phyloP scores from a whole-genome alignment of 768 basidiomycete species.

The Asterophora lycoperdoides region DNA sequence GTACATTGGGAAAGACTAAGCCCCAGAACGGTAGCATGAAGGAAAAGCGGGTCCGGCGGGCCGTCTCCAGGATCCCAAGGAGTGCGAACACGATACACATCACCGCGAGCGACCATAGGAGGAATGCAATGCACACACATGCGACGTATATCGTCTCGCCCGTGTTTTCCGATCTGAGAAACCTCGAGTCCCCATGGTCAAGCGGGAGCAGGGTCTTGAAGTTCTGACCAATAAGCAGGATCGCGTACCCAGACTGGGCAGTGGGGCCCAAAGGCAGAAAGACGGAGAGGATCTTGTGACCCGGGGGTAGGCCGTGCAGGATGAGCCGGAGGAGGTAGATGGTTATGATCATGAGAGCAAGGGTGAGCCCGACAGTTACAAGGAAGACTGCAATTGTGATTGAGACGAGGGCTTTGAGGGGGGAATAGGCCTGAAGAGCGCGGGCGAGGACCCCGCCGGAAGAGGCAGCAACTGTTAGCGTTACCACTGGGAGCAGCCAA shows the following conservation, averaged over 20 bases:
- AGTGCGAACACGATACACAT: constrained; percentile 61
- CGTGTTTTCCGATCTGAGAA: constrained; percentile 29
- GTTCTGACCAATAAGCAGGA: constrained; percentile 52
- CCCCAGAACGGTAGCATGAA: constrained; percentile 66
- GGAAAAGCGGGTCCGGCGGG: constrained; percentile 37
- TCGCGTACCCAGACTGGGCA: constrained; percentile 60
- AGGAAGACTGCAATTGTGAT: constrained; percentile 49
- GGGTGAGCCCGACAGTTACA: constrained; percentile 50
- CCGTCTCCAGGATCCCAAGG: constrained; percentile 41
- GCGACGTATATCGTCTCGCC: constrained; percentile 41
- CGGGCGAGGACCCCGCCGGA: constrained; percentile 57
- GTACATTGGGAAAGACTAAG: constrained; percentile 66
- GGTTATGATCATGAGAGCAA: constrained; percentile 65
- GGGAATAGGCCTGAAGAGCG: constrained; percentile 42
- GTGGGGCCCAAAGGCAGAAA: constrained; percentile 76
- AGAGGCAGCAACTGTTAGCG: constrained; percentile 67
- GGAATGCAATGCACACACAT: constrained; percentile 44
- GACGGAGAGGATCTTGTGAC: constrained; percentile 45
- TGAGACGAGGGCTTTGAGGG: constrained; percentile 50
- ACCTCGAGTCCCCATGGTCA: constrained; percentile 24
- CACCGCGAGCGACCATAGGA: constrained; percentile 58
- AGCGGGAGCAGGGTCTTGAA: constrained; percentile 35
- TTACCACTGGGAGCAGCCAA: constrained; percentile 77
- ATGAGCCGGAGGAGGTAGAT: constrained; percentile 60
- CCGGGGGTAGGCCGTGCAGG: constrained; percentile 45